Conservation (phyloP, 306 rosid species). For the Begonia fuchsioides region DNA sequence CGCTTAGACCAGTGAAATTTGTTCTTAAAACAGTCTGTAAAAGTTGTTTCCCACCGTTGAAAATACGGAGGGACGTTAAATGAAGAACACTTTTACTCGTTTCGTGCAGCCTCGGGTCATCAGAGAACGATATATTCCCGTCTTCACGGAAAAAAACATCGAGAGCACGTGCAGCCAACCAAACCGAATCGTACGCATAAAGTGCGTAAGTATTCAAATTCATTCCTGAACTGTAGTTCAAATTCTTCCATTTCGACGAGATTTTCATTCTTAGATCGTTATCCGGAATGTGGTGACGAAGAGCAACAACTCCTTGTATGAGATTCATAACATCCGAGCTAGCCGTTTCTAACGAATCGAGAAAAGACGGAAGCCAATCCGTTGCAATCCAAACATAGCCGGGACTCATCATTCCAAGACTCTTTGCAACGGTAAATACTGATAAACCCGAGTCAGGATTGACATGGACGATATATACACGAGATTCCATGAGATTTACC, state of each 20-base stretch:
- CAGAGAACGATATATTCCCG: conserved; percentile 54
- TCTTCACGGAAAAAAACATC: conserved; percentile 47
- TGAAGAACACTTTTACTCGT: conserved; percentile 42
- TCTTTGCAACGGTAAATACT: conserved; percentile 44
- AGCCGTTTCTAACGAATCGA: conserved; percentile 37
- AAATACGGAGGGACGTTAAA: conserved; percentile 47
- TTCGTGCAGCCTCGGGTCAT: conserved; percentile 45
- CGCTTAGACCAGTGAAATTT: conserved; percentile 64
- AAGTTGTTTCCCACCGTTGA: conserved; percentile 42
- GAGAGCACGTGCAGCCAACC: conserved; percentile 79
- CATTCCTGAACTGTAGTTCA: conserved; percentile 13
- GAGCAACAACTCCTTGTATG: conserved; percentile 68
- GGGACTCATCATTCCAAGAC: conserved; percentile 39
- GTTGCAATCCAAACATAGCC: conserved; percentile 87
- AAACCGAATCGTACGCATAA: conserved; percentile 77
- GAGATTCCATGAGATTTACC: conserved; percentile 81
- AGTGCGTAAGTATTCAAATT: conserved; percentile 67
- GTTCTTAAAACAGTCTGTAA: conserved; percentile 35
- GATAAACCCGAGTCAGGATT: conserved; percentile 76
- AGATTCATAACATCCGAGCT: conserved; percentile 29
- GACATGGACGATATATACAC: conserved; percentile 73
- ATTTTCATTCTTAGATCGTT: conserved; percentile 34
- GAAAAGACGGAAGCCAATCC: conserved; percentile 76
- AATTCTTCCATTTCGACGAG: conserved; percentile 12
- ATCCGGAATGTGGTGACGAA: conserved; percentile 66